phyloP scores from a whole-genome alignment of 148 eudicot genomes.

The Bassia scoparia region DNA sequence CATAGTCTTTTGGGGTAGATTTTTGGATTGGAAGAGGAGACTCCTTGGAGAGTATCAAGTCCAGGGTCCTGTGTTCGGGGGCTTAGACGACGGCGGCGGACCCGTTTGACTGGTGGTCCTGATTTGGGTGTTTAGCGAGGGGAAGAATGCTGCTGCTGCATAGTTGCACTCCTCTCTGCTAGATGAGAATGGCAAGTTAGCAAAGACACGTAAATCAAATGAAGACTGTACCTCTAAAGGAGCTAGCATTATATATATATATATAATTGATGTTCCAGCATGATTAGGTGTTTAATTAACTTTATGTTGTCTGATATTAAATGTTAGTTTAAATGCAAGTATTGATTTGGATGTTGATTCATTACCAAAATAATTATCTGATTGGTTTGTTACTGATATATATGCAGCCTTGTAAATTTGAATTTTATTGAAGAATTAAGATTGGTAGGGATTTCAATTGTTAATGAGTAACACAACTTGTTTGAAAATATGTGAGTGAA shows the following conservation, averaged over 20 bases:
- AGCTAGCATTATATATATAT: too few species aligned
- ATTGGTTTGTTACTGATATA: too few species aligned
- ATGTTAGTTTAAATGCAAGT: too few species aligned
- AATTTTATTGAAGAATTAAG: neutral
- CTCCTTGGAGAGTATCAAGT: constrained; percentile 31
- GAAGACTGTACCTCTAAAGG: too few species aligned
- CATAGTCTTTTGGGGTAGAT: constrained; percentile 32
- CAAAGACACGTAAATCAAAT: neutral
- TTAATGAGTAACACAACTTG: neutral
- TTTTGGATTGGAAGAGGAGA: constrained; percentile 28
- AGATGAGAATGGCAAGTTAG: constrained; percentile 27
- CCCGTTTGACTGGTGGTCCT: constrained; percentile 10
- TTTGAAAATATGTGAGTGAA: neutral
- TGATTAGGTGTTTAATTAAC: too few species aligned
- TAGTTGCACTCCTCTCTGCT: constrained; percentile 19
- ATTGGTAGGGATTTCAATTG: neutral
- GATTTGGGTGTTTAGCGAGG: constrained; percentile 18
- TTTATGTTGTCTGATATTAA: too few species aligned
- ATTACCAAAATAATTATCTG: too few species aligned
- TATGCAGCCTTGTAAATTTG: neutral
- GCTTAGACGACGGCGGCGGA: constrained; percentile 14
- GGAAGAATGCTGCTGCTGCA: constrained; percentile 21
- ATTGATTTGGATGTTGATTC: too few species aligned
- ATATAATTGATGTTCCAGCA: too few species aligned
- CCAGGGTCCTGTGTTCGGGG: constrained; percentile 26